Conservation (phyloP, 306 rosid species). For the barrel medic (Medicago truncatula) region MtrunA17r5.0-ANR NC_053045.1:50311001-50311500, state of each 20-base stretch:
- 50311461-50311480: constrained; percentile 25
- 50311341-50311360: constrained; percentile 13
- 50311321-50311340: constrained; percentile 9
- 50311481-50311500: constrained; percentile 15
- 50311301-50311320: constrained; percentile 17
- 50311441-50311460: constrained; percentile 35
- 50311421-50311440: constrained; percentile 24
- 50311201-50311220: constrained; percentile 28
- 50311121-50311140: constrained; percentile 97
- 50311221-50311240: constrained; percentile 19
- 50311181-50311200: constrained; percentile 34
- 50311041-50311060: constrained; percentile 99
- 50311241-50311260: constrained; percentile 19
- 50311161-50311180: constrained; percentile 43
- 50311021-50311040: constrained; percentile 95
- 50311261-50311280: background rate
- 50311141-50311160: constrained; percentile 46
- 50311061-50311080: constrained; percentile 98
- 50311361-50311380: background rate
- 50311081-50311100: constrained; percentile 96
- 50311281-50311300: background rate
- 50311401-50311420: constrained; percentile 14
- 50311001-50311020: constrained; percentile 38
- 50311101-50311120: constrained; percentile 96
- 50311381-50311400: constrained; percentile 26